Base-by-base conservation (phyloP, 495 filamentous ascomycete species). In the Pseudotulostoma volvatum region DNA sequence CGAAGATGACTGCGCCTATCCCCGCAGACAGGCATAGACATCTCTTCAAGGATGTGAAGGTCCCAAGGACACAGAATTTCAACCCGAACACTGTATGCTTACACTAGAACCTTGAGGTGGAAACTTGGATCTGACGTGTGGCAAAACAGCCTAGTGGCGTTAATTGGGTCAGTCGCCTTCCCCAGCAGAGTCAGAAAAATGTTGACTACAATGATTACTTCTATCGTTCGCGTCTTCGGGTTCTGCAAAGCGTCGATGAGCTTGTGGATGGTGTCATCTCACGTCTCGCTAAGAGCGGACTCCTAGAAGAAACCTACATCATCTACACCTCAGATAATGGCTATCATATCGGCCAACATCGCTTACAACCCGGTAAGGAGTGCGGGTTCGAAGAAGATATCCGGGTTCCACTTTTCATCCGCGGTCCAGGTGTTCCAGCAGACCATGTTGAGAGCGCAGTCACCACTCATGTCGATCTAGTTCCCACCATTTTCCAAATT, bases 291-390 rank as follows among this genome's bases (percentile, higher is more conserved):
- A 47, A 58, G 1, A 53, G 65, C 17, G 63, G 54, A 11, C 44
- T 77, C 20, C 51, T 81, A 5, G 74, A 81, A 8, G 71, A 80
- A 43, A 84, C 79, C 0, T 83, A 74, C 41, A 66, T 85, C 33
- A 64, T 85, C 36, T 83, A 78, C 50, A 77, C 77, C 1, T 76
- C 72, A 0, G 80, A 84, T 45, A 84, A 85, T 44, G 79, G 80
- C 0, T 84, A 76, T 51, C 77, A 83, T 44, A 79, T 84, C 37
- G 72, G 77, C 17, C 79, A 84, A 44, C 79, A 85, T 48, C 67
- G 80, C 3, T 46, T 83, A 20, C 73, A 74, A 8, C 77, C 79
- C 1, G 80, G 79, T 2, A 85, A 85, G 55, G 66, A 73, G 21
- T 77, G 72, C 39, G 76, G 76, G 1, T 84, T 72, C 37, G 77